phyloP scores from a whole-genome alignment of 257 asterid species.

The Solanum tarapatanum region DNA sequence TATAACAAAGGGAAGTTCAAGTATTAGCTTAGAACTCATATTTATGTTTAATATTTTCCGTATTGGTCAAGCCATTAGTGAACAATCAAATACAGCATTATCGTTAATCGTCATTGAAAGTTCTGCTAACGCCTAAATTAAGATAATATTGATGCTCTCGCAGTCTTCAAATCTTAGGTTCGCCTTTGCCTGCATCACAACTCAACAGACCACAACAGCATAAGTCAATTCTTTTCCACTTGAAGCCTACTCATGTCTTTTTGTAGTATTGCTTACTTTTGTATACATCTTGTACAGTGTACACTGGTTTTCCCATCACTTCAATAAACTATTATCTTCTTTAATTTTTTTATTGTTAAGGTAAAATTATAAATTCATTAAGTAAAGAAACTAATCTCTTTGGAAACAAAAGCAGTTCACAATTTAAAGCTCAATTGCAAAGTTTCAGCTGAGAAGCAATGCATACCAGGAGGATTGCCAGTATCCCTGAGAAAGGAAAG shows the following conservation, averaged over 20 bases:
- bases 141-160: not conserved
- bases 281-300: not conserved
- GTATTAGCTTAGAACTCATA: not conserved
- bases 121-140: not conserved
- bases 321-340: not conserved
- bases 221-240: not conserved
- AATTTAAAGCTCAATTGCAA: not conserved
- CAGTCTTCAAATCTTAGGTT: not conserved
- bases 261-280: not conserved
- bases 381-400: not conserved
- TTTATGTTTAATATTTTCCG: not conserved
- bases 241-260: not conserved
- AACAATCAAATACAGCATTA: not conserved
- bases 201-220: not conserved
- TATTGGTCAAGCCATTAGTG: not conserved
- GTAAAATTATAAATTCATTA: not conserved
- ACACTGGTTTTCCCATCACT: not conserved
- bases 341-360: not conserved
- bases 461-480: constrained; percentile 44
- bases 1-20: not conserved
- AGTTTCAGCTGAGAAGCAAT: constrained; percentile 1
- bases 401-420: not conserved
- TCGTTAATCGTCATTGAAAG: not conserved
- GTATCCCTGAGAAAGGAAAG: constrained; percentile 51
- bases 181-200: not conserved